These are phyloP conservation scores for Maudiozyma serrabonitensis DNA, from an alignment of 805 yeast species.

Conservation along the genomic window DNA sequence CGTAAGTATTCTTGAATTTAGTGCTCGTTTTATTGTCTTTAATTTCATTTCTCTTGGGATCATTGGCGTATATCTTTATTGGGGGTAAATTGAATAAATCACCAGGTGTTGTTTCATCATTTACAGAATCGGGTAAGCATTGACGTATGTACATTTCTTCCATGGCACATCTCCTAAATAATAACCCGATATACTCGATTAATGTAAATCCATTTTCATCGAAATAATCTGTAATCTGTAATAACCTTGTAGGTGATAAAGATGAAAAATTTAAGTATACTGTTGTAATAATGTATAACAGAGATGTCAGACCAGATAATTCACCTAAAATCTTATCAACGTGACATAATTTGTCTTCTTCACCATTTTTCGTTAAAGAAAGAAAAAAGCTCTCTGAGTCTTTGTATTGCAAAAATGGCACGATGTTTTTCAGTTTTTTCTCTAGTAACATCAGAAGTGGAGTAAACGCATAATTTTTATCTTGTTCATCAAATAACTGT, in stretches of 20 bases:
- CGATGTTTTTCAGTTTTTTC: conserved; percentile 24
- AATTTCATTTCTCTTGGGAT: conserved; percentile 31
- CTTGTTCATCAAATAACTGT: conserved; percentile 47
- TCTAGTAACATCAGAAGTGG: conserved; percentile 28
- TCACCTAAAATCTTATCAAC: conserved; percentile 12
- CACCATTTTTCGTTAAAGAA: conserved; percentile 8
- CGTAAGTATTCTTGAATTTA: conserved; percentile 52
- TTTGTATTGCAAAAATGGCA: conserved; percentile 18
- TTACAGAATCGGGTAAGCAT: conserved; percentile 39
- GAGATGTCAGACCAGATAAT: conserved; percentile 31
- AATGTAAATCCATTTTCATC: conserved; percentile 31
- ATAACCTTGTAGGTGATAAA: conserved; percentile 37
- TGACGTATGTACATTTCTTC: conserved; percentile 51
- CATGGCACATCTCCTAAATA: conserved; percentile 42
- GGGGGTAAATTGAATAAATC: conserved; percentile 33
- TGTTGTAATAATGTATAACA: conserved; percentile 45
- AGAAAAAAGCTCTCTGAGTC: conserved; percentile 22
- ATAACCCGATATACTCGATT: conserved; percentile 33
- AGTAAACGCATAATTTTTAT: conserved; percentile 38
- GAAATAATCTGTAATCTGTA: conserved; percentile 21
- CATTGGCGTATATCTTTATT: conserved; percentile 34
- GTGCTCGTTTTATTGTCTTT: conserved; percentile 41
- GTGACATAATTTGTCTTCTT: conserved; percentile 4
- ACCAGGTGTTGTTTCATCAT: conserved; percentile 30
- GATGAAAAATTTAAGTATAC: conserved; percentile 47